Evolutionary conservation across 2,329 filamentous ascomycete genomes (phyloP).

Genomic region (Aspergillus neoniger): DNA sequence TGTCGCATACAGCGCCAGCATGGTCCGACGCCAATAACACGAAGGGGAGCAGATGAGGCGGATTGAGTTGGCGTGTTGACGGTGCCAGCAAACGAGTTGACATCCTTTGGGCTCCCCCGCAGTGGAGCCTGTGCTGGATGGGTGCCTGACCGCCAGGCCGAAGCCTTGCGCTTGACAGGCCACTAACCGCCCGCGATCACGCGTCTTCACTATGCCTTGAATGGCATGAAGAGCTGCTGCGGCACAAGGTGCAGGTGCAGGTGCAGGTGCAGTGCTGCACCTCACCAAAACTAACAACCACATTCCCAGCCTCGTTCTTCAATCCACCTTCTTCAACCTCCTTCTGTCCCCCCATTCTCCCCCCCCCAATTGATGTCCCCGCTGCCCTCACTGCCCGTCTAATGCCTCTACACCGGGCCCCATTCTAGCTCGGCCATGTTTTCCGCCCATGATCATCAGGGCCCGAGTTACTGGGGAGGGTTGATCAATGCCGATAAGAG

Average conservation of each 20-base stretch:
- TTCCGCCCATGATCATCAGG: constrained; percentile 28
- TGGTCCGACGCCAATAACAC: background rate
- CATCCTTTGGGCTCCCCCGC: constrained; percentile 25
- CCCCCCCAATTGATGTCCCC: constrained; percentile 17
- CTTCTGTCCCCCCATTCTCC: background rate
- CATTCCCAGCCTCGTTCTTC: background rate
- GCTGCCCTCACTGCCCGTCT: constrained; percentile 15
- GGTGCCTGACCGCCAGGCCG: constrained; percentile 25
- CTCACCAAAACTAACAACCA: background rate
- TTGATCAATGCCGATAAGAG: constrained; percentile 69
- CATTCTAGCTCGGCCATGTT: constrained; percentile 30
- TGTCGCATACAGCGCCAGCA: background rate
- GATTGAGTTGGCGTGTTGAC: constrained; percentile 15
- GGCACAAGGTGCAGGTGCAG: too few species aligned
- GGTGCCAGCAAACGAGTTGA: constrained; percentile 14
- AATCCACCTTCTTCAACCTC: background rate
- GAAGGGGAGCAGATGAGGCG: constrained; percentile 12
- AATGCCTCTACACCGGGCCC: constrained; percentile 20
- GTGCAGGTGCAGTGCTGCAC: background rate
- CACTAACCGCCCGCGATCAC: background rate
- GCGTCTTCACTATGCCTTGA: background rate
- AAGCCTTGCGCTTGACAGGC: constrained; percentile 17
- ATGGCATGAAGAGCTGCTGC: background rate
- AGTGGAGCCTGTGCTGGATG: constrained; percentile 22
- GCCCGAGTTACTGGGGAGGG: constrained; percentile 55